These are phyloP conservation scores for Primulina eburnea DNA, from an alignment of 257 asterid species.

Conservation along the genomic window DNA sequence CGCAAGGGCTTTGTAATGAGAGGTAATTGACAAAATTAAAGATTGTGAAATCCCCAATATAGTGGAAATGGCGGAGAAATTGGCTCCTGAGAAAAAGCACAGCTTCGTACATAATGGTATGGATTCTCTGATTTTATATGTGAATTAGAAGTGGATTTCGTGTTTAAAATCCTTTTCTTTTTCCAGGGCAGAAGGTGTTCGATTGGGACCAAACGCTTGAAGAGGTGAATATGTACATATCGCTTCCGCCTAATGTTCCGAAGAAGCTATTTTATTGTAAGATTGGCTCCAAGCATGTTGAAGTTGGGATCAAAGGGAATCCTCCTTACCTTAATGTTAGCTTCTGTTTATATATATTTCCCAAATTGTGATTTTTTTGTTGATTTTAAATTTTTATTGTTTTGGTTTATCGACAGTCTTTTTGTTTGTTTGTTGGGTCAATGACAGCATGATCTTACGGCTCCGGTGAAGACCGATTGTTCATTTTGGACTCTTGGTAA, in stretches of 20 bases:
- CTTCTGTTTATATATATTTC: neutral
- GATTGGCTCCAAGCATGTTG: slow-evolving; percentile 73
- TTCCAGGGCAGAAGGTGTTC: slow-evolving; percentile 84
- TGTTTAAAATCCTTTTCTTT: slow-evolving; percentile 9
- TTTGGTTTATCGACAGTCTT: neutral
- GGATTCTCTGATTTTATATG: neutral
- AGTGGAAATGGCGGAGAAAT: slow-evolving; percentile 71
- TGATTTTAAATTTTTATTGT: slow-evolving; percentile 4
- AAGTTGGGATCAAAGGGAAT: slow-evolving; percentile 94
- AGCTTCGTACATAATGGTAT: slow-evolving; percentile 73
- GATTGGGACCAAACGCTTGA: slow-evolving; percentile 99
- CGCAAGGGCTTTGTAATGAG: neutral
- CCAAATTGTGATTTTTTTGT: slow-evolving; percentile 2
- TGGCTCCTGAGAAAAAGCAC: slow-evolving; percentile 74
- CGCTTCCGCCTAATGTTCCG: slow-evolving; percentile 77
- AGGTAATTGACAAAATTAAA: neutral
- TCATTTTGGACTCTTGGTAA: slow-evolving; percentile 96
- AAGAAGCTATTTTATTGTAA: slow-evolving; percentile 76
- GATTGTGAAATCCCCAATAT: neutral
- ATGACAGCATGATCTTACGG: slow-evolving; percentile 67
- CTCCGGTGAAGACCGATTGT: slow-evolving; percentile 90
- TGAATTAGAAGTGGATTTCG: neutral
- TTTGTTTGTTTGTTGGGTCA: slow-evolving; percentile 1
- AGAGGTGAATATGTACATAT: slow-evolving; percentile 89
- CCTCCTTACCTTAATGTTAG: slow-evolving; percentile 89